phyloP scores from a whole-genome alignment of 2,329 filamentous ascomycete genomes.

The Phoma sp. region DNA sequence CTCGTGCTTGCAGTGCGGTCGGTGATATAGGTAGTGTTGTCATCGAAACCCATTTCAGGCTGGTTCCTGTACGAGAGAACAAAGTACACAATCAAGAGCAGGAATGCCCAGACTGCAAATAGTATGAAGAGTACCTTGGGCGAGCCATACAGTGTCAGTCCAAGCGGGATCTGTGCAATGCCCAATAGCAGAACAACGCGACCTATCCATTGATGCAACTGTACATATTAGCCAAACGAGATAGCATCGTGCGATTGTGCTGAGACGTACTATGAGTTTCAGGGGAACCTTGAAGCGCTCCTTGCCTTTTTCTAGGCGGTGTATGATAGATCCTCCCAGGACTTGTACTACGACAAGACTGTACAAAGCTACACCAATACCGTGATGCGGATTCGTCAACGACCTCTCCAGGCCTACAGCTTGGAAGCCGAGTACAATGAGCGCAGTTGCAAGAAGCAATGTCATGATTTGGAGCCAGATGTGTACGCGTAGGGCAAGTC shows the following conservation, averaged over 20 bases:
- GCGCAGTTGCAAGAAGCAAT: slow-evolving; percentile 70
- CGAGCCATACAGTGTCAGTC: slow-evolving; percentile 89
- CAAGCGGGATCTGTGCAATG: slow-evolving; percentile 85
- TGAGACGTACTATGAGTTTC: slow-evolving; percentile 60
- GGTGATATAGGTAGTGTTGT: slow-evolving; percentile 64
- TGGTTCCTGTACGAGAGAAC: slow-evolving; percentile 75
- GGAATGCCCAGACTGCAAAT: slow-evolving; percentile 77
- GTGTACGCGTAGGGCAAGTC: slow-evolving; percentile 70
- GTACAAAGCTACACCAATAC: slow-evolving; percentile 81
- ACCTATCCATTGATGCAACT: slow-evolving; percentile 89
- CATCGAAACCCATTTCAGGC: slow-evolving; percentile 61
- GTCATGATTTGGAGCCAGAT: slow-evolving; percentile 76
- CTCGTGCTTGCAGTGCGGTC: slow-evolving; percentile 57
- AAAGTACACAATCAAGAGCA: slow-evolving; percentile 78
- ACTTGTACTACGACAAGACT: slow-evolving; percentile 74
- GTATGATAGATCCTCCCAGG: slow-evolving; percentile 71
- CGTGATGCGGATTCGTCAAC: slow-evolving; percentile 82
- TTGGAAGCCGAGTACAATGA: slow-evolving; percentile 78
- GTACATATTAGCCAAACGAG: slow-evolving; percentile 42
- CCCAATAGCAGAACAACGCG: slow-evolving; percentile 79
- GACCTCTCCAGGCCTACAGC: slow-evolving; percentile 76
- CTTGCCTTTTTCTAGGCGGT: slow-evolving; percentile 60
- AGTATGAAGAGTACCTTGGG: slow-evolving; percentile 85
- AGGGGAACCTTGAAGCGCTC: slow-evolving; percentile 62
- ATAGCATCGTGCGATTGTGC: too few relatives aligned